These are phyloP conservation scores for Nigrospora oryzae DNA, from an alignment of 2,329 filamentous ascomycete species.

Conservation along the genomic window DNA sequence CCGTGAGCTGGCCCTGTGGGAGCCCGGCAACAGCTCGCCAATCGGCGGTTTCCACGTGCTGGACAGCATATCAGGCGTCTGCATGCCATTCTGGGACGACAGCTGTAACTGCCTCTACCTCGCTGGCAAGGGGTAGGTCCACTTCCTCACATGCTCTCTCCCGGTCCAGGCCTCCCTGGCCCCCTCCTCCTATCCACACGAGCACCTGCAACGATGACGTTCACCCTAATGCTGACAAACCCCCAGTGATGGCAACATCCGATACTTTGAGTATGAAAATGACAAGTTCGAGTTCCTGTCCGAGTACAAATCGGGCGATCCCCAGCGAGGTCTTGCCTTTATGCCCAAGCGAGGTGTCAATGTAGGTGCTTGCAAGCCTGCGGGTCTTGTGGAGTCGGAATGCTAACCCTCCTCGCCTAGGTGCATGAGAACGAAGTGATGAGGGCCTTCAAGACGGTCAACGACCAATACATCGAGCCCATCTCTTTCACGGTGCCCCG, in stretches of 20 bases:
- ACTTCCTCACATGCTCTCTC: not conserved
- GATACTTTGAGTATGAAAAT: constrained; percentile 97
- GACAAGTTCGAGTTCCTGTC: constrained; percentile 97
- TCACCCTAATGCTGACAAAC: not conserved
- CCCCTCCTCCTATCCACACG: not conserved
- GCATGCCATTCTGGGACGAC: constrained; percentile 99
- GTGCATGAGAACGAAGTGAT: constrained; percentile 95
- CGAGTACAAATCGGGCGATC: constrained; percentile 94
- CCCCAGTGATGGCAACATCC: constrained; percentile 87
- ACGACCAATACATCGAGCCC: constrained; percentile 88
- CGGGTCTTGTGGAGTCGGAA: not conserved
- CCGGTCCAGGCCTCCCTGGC: too few relatives aligned
- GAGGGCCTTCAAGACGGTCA: constrained; percentile 94
- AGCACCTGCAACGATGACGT: too few relatives aligned
- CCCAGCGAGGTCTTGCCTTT: constrained; percentile 90
- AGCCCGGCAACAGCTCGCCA: constrained; percentile 76
- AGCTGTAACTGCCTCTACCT: constrained; percentile 92
- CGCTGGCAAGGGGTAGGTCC: constrained; percentile 84
- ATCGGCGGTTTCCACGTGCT: constrained; percentile 85
- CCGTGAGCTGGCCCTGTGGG: constrained; percentile 91
- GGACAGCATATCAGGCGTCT: constrained; percentile 94
- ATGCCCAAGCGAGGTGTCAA: constrained; percentile 92
- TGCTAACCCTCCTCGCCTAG: constrained; percentile 27
- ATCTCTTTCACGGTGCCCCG: constrained; percentile 96
- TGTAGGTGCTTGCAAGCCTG: constrained; percentile 32